Conservation (phyloP, 306 rosid species). For the Macrotyloma uniflorum region DNA sequence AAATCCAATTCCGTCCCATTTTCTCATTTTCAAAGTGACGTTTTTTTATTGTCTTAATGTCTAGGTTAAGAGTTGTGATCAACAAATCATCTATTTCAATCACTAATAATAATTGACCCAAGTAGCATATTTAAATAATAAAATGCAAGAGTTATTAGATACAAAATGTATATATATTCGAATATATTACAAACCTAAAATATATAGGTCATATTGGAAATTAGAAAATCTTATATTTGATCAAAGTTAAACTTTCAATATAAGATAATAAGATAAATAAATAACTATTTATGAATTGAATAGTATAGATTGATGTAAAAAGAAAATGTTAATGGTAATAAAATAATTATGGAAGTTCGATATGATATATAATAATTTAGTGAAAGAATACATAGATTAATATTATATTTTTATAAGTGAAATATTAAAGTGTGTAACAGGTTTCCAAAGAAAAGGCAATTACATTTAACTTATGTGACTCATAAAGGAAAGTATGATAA, state of each 20-base stretch:
- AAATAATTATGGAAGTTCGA: not conserved
- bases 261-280: not conserved
- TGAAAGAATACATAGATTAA: not conserved
- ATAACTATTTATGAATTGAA: not conserved
- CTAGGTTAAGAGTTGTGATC: not conserved
- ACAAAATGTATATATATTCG: no score
- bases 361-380: conserved; percentile 8
- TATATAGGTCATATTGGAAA: no score
- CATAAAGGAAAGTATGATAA: not conserved
- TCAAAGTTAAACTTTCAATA: no score
- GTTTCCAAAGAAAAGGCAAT: not conserved
- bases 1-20: conserved; percentile 48
- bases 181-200: no score
- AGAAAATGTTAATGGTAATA: no score
- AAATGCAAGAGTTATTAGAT: no score
- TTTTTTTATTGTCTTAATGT: not conserved
- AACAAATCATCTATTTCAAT: not conserved
- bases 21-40: conserved; percentile 36
- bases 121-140: not conserved
- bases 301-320: not conserved
- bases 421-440: conserved; percentile 26
- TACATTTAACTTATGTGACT: not conserved
- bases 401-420: conserved; percentile 31
- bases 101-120: not conserved
- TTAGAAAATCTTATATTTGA: no score